Base-by-base conservation (phyloP, 2,329 filamentous ascomycete species). In the Dryadomyces sulphureus region DNA sequence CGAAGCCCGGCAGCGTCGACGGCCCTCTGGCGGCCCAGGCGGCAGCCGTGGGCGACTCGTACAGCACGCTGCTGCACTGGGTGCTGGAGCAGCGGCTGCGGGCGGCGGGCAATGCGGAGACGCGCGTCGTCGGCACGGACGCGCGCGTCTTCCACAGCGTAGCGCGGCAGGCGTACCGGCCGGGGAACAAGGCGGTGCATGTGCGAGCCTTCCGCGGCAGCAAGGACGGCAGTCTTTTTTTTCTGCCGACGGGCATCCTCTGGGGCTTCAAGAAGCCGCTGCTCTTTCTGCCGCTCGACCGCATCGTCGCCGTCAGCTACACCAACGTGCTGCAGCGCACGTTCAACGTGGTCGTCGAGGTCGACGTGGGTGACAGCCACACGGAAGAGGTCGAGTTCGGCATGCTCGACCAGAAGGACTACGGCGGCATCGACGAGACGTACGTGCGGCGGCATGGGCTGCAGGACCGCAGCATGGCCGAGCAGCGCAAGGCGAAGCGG, bases 181-280 rank as follows among this genome's bases (percentile, higher is more conserved):
- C 74, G 1, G 68, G 65, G 45, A 79, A 83, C 52, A 73, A 71
- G 54, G 77, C 78, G 0, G 77, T 81, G 17, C 77, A 81, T 53
- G 72, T 83, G 39, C 77, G 73, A 54, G 79, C 72, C 1, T 81
- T 81, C 60, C 67, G 79, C 39, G 79, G 79, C 19, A 78, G 72
- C 48, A 84, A 83, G 57, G 79, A 84, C 49, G 79, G 79, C 0
- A 81, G 72, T 52, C 63, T 83, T 1, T 83, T 81, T 56, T 81
- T 83, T 56, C 62, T 84, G 16, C 70, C 77, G 27, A 77, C 68
- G 22, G 79, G 79, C 14, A 81, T 84, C 45, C 58, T 84, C 7
- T 84, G 78, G 77, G 78, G 69, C 0, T 84, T 79, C 65, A 82
- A 81, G 61, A 84, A 83, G 59, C 79, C 79, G 0, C 58, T 83